Conservation (phyloP, 2,329 filamentous ascomycete species). For the Sporothrix globosa region DNA sequence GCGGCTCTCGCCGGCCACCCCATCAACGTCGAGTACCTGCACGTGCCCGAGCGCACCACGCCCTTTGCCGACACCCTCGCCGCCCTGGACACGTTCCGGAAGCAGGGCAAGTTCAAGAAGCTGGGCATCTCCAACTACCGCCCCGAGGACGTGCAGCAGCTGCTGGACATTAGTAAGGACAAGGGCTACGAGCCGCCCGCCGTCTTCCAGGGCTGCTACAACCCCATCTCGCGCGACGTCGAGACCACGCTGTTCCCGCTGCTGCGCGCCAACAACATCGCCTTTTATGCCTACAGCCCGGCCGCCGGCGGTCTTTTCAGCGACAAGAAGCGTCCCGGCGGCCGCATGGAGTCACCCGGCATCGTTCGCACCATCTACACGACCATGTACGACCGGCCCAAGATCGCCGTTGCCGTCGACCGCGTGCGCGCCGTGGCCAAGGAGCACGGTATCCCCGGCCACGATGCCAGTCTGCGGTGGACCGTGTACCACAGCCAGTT, state of each 20-base stretch:
- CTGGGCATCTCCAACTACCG: conserved; percentile 49
- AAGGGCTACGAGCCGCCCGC: conserved; percentile 44
- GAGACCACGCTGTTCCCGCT: conserved; percentile 46
- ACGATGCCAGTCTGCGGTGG: conserved; percentile 50
- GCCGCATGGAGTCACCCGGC: not conserved
- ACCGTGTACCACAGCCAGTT: conserved; percentile 45
- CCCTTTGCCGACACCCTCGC: conserved; percentile 46
- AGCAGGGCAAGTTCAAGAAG: conserved; percentile 46
- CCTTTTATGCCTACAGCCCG: conserved; percentile 45
- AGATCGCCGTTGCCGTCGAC: conserved; percentile 40
- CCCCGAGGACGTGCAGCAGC: conserved; percentile 45
- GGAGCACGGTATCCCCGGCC: conserved; percentile 45
- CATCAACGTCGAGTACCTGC: conserved; percentile 48
- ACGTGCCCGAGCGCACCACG: conserved; percentile 47
- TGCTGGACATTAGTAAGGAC: conserved; percentile 43
- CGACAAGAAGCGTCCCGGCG: conserved; percentile 34
- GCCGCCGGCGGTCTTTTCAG: conserved; percentile 33
- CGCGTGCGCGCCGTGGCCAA: conserved; percentile 39
- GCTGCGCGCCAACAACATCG: conserved; percentile 43
- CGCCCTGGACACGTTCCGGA: conserved; percentile 45
- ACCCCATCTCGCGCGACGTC: conserved; percentile 44
- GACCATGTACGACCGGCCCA: conserved; percentile 40
- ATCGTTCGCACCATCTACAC: conserved; percentile 40
- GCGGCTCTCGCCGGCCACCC: conserved; percentile 38
- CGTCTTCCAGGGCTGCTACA: conserved; percentile 50